These are phyloP conservation scores for Botrytis tulipae DNA, from an alignment of 2,329 filamentous ascomycete genomes.

Conservation along the genomic window DNA sequence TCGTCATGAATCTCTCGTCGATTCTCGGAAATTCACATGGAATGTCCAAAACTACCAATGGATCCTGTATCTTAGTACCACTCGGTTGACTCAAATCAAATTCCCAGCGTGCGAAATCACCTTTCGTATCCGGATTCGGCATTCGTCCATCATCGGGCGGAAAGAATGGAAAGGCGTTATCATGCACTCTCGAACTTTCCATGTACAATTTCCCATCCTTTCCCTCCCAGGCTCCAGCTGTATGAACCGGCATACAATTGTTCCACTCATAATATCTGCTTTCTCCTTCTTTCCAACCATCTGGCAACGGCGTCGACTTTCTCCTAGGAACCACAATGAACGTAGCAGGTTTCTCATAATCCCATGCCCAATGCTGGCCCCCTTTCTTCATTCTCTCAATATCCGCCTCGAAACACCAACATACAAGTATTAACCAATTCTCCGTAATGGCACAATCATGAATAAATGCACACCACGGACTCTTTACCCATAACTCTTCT, in stretches of 20 bases:
- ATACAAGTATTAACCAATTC: constrained; percentile 39
- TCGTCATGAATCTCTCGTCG: constrained; percentile 45
- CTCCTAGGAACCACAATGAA: constrained; percentile 52
- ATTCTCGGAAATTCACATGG: constrained; percentile 47
- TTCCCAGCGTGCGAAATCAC: constrained; percentile 43
- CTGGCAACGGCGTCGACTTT: constrained; percentile 33
- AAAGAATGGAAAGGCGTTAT: constrained; percentile 40
- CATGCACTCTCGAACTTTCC: constrained; percentile 42
- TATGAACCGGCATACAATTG: constrained; percentile 35
- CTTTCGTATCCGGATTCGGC: constrained; percentile 40
- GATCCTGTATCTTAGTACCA: constrained; percentile 35
- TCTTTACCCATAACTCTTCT: constrained; percentile 47
- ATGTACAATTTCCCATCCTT: constrained; percentile 40
- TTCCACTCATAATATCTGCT: constrained; percentile 14
- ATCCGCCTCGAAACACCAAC: constrained; percentile 42
- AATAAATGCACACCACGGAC: constrained; percentile 52
- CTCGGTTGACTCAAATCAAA: constrained; percentile 40
- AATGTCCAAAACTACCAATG: constrained; percentile 39
- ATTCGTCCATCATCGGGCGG: constrained; percentile 39
- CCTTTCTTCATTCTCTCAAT: constrained; percentile 45
- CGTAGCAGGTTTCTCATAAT: constrained; percentile 52
- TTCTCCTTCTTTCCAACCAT: background rate
- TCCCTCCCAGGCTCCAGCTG: constrained; percentile 38
- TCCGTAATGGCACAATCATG: constrained; percentile 49
- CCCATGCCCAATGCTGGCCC: constrained; percentile 51